A percentile compares a stretch with the other conserved stretches of the same genome.
These are phyloP conservation scores for Lolium multiflorum DNA, from an alignment of 176 grass and related monocot species.

Conservation along the genomic window DNA sequence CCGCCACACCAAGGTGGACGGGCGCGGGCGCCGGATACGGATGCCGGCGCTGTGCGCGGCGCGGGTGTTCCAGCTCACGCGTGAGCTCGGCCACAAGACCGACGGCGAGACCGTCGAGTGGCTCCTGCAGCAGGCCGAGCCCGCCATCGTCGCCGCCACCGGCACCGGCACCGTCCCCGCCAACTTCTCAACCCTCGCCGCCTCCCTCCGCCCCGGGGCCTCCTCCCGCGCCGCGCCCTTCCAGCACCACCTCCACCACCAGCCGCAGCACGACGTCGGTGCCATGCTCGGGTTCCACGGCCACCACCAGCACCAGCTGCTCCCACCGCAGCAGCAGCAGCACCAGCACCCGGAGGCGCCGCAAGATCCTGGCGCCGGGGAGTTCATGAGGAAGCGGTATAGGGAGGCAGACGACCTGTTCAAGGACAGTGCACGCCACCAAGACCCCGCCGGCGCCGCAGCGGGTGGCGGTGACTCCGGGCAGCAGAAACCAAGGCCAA, in stretches of 20 bases:
- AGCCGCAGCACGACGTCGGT: conserved; percentile 61
- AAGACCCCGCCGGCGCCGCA: conserved; percentile 19
- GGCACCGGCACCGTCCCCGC: conserved; percentile 93
- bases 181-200: conserved; percentile 86
- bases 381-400: conserved; percentile 88
- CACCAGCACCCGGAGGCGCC: conserved; percentile 44
- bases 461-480: conserved; percentile 25
- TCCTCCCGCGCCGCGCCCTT: conserved; percentile 45
- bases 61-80: conserved; percentile 95
- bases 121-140: conserved; percentile 95
- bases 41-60: conserved; percentile 98
- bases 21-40: conserved; percentile 88
- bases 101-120: conserved; percentile 99
- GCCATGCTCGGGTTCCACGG: conserved; percentile 84
- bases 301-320: conserved; percentile 45
- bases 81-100: conserved; percentile 96
- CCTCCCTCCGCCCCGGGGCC: conserved; percentile 68
- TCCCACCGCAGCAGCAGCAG: conserved; percentile 36
- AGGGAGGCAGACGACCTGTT: conserved; percentile 88
- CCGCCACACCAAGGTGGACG: conserved; percentile 96
- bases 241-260: conserved; percentile 49
- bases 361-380: conserved; percentile 51
- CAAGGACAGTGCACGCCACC: conserved; percentile 73
- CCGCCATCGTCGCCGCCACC: conserved; percentile 91
- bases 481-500: conserved; percentile 47